A percentile compares a stretch with the other conserved stretches of the same genome.
Evolutionary conservation across 345 rosid genomes (phyloP).

Genomic region (Gossypium herbaceum): DNA sequence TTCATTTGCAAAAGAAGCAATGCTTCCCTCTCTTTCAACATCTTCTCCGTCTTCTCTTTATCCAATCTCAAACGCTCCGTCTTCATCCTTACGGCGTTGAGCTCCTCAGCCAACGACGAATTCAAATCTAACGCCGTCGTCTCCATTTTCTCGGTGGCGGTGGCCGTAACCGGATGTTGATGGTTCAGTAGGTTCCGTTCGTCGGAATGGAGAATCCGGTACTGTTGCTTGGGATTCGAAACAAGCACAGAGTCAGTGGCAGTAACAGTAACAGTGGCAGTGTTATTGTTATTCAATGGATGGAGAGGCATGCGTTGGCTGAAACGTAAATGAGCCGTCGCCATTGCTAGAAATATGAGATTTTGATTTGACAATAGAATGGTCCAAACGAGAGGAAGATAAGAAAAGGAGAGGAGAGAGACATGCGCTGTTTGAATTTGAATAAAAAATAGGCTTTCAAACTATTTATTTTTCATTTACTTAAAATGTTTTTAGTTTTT

Average conservation of each 20-base stretch:
- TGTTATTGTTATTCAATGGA: conserved; percentile 31
- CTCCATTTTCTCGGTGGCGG: not conserved
- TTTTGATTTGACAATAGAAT: not conserved
- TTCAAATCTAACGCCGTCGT: conserved; percentile 38
- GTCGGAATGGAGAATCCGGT: conserved; percentile 21
- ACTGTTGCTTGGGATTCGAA: conserved; percentile 27
- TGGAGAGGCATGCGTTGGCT: conserved; percentile 68
- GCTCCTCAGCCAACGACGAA: conserved; percentile 77
- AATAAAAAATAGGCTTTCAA: not conserved
- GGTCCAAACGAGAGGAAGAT: not conserved
- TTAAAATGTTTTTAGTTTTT: no score
- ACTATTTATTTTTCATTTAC: no score
- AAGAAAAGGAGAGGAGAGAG: not conserved
- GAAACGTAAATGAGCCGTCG: conserved; percentile 15
- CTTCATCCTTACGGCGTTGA: conserved; percentile 69
- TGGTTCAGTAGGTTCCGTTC: conserved; percentile 41
- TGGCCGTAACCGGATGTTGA: not conserved
- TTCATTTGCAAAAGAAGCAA: conserved; percentile 42
- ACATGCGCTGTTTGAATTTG: conserved; percentile 31
- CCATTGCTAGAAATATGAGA: conserved; percentile 16
- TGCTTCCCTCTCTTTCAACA: conserved; percentile 46
- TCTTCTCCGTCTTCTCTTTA: conserved; percentile 52
- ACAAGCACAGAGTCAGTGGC: not conserved
- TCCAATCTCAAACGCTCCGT: conserved; percentile 61
- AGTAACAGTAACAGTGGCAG: not conserved